Percentiles rank a stretch among this genome's conserved stretches.
phyloP scores from a whole-genome alignment of 2,329 filamentous ascomycete genomes.

The Talaromyces sp. region DNA sequence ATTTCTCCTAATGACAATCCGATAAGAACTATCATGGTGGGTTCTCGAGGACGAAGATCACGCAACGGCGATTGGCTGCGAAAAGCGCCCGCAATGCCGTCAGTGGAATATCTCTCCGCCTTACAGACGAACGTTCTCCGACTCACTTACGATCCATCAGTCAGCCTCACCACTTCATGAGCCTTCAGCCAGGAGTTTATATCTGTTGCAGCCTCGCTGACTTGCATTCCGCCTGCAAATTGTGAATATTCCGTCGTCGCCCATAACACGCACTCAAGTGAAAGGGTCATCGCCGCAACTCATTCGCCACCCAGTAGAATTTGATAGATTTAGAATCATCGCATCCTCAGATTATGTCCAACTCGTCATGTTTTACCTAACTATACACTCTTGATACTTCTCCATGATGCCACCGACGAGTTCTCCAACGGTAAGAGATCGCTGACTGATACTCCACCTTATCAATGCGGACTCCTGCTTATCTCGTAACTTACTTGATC shows the following conservation, averaged over 20 bases:
- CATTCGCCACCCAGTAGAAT: slow-evolving; percentile 4
- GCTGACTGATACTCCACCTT: neutral
- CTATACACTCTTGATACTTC: slow-evolving; percentile 7
- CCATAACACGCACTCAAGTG: neutral
- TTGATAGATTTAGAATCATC: neutral
- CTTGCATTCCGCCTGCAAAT: neutral
- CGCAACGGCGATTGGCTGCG: slow-evolving; percentile 11
- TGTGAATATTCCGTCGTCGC: neutral
- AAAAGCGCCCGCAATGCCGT: slow-evolving; percentile 10
- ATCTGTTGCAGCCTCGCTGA: neutral
- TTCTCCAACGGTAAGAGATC: slow-evolving; percentile 40
- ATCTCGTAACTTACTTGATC: neutral
- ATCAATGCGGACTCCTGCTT: neutral
- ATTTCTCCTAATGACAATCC: neutral
- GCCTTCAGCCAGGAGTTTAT: neutral
- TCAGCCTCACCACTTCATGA: neutral
- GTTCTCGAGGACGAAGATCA: neutral
- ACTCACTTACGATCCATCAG: neutral
- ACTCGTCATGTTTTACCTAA: slow-evolving; percentile 14
- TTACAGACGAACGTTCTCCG: neutral
- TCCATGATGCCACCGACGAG: slow-evolving; percentile 42
- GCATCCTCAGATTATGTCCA: slow-evolving; percentile 1
- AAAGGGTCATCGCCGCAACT: neutral
- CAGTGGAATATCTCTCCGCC: neutral
- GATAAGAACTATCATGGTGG: neutral